phyloP scores from a whole-genome alignment of 2,329 filamentous ascomycete species.

The Fusarium illudens region DNA sequence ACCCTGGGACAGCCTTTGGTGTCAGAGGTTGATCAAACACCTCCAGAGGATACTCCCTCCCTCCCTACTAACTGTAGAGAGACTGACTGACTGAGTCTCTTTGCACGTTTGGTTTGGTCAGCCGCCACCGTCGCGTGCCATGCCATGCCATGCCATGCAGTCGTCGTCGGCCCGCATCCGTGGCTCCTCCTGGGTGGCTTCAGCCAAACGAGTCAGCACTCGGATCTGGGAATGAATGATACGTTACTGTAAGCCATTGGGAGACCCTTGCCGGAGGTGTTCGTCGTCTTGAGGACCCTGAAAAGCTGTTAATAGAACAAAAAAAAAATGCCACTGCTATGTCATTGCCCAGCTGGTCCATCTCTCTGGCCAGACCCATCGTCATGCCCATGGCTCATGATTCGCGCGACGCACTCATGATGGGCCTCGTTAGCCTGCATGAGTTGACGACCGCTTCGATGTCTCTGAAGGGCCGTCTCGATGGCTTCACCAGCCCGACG shows the following conservation, averaged over 20 bases:
- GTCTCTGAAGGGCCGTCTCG: neutral
- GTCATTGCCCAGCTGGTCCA: slow-evolving; percentile 11
- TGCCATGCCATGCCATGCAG: slow-evolving; percentile 19
- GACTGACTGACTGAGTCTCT: too few species aligned
- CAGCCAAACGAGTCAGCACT: slow-evolving; percentile 21
- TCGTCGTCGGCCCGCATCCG: slow-evolving; percentile 14
- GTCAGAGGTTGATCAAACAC: slow-evolving; percentile 4
- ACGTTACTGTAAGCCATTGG: slow-evolving; percentile 24
- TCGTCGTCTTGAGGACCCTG: slow-evolving; percentile 6
- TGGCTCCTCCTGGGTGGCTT: slow-evolving; percentile 17
- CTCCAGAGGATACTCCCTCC: too few species aligned
- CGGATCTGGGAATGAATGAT: slow-evolving; percentile 31
- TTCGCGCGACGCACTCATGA: neutral
- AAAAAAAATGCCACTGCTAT: slow-evolving; percentile 15
- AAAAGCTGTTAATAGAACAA: slow-evolving; percentile 5
- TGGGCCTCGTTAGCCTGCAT: neutral
- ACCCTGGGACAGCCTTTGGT: neutral
- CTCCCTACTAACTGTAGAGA: too few species aligned
- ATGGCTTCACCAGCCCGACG: slow-evolving; percentile 2
- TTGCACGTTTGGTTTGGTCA: neutral
- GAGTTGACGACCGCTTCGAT: neutral
- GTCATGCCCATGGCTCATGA: neutral
- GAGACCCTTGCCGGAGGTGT: slow-evolving; percentile 18
- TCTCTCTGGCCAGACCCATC: neutral
- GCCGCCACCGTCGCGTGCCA: neutral